Evolutionary conservation across 495 filamentous ascomycete genomes (phyloP), one percentile per base, ranked within the genome.

Genomic region (Penicillium odoratum): DNA sequence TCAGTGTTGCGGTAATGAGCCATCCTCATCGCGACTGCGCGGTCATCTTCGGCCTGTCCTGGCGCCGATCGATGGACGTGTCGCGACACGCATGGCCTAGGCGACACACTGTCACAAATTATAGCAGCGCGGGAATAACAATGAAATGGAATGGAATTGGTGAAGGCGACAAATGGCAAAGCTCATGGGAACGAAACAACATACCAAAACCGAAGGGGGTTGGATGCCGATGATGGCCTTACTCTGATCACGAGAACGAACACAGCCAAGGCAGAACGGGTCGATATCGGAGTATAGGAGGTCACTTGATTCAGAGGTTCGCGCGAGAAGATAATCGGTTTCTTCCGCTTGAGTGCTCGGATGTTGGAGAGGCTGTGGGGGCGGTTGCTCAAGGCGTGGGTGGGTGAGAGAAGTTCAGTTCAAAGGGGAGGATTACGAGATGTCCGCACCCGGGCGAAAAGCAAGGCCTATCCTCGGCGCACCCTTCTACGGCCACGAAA

Each of bases 191-290:
- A 56, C 42, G n/a, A 25, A 57, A 53, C 15, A 53, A 62, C 67
- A 60, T 69, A 69, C 67, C 61, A 48, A 45, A 58, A 57, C 43
- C 46, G 51, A 65, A 69, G 54, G 58, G 53, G 59, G 52, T 48
- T 42, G 56, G 49, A 57, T 58, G 56, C 45, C 48, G 44, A 51
- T 60, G 44, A 58, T 55, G 61, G 58, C 43, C 38, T 48, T 15
- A 48, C 11, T 58, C 48, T 60, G 26, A 40, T 48, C 45, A 48
- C 53, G 30, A 48, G 21, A 28, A 11, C 36, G 10, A 21, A 42
- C 38, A 43, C 40, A 7, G 42, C 29, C 36, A n/a, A 50, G 42
- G 53, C 51, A 50, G 52, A 26, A 42, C 51, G n/a, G 36, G 30
- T 48, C n/a, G 36, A 21, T 44, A 16, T 47, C 11, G 45, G 44